phyloP scores from a whole-genome alignment of 371 early-diverging fungal species.

The Dinochytrium kinnereticum region DNA sequence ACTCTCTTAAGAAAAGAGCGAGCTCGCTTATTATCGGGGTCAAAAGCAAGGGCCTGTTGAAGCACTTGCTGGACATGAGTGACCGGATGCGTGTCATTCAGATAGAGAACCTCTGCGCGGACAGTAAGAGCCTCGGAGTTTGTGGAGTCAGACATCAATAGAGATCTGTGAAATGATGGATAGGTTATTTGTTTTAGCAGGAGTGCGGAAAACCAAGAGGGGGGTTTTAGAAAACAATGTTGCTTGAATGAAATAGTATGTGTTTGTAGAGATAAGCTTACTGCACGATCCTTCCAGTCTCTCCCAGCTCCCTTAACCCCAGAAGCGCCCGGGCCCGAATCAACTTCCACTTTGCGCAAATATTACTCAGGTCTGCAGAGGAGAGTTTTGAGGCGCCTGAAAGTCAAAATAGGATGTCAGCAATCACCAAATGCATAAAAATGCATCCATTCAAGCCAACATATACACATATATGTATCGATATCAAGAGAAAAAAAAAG shows the following conservation, averaged over 20 bases:
- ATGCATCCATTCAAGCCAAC: too few relatives aligned
- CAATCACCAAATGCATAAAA: too few relatives aligned
- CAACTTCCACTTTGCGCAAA: slow-evolving; percentile 73
- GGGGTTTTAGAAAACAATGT: slow-evolving; percentile 11
- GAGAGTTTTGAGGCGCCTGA: slow-evolving; percentile 24
- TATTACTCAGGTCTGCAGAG: slow-evolving; percentile 44
- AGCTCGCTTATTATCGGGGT: slow-evolving; percentile 79
- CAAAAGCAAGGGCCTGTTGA: slow-evolving; percentile 74
- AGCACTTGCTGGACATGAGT: slow-evolving; percentile 38
- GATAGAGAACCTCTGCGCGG: slow-evolving; percentile 74
- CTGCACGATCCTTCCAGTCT: slow-evolving; percentile 66
- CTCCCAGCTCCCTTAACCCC: slow-evolving; percentile 69
- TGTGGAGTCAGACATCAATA: slow-evolving; percentile 54
- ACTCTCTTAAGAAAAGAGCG: slow-evolving; percentile 68
- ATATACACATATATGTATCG: too few relatives aligned
- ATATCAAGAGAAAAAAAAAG: too few relatives aligned
- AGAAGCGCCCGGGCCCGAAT: slow-evolving; percentile 74
- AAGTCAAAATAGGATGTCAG: background rate
- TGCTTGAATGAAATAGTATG: background rate
- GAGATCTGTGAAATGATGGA: slow-evolving; percentile 14
- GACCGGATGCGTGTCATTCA: slow-evolving; percentile 60
- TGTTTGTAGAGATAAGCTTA: slow-evolving; percentile 1
- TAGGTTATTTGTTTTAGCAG: too few relatives aligned
- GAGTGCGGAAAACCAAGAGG: too few relatives aligned
- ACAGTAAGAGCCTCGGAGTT: slow-evolving; percentile 79